Evolutionary conservation across 371 early-diverging fungal species (phyloP).

Genomic region (Zancudomyces culisetae): DNA sequence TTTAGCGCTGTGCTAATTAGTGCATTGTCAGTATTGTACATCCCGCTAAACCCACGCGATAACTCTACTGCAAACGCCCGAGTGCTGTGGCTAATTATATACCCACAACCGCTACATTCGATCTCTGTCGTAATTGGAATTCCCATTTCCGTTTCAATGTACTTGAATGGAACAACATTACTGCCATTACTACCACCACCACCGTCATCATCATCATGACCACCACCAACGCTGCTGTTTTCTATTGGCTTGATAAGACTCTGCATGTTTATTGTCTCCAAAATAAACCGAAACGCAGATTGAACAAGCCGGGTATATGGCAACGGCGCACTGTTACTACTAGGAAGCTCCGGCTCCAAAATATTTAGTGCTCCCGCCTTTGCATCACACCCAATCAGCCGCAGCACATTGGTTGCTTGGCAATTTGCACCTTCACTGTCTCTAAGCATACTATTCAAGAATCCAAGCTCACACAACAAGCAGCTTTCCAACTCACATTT

Average conservation of each 20-base stretch:
- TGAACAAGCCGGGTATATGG: slow-evolving; percentile 59
- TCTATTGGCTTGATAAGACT: slow-evolving; percentile 16
- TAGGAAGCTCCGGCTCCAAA: slow-evolving; percentile 48
- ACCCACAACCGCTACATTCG: slow-evolving; percentile 7
- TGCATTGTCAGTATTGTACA: background rate
- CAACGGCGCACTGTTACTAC: slow-evolving; percentile 30
- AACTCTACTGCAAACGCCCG: background rate
- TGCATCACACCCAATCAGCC: slow-evolving; percentile 58
- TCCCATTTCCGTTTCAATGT: slow-evolving; percentile 11
- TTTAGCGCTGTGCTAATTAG: background rate
- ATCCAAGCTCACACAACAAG: slow-evolving; percentile 76
- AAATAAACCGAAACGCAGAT: slow-evolving; percentile 66
- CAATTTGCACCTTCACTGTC: slow-evolving; percentile 78
- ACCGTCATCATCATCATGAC: background rate
- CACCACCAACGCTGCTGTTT: background rate
- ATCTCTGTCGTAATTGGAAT: slow-evolving; percentile 9
- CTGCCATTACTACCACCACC: no score
- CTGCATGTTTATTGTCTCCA: slow-evolving; percentile 71
- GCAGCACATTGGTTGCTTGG: slow-evolving; percentile 78
- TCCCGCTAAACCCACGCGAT: background rate
- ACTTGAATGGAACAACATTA: background rate
- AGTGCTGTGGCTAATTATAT: background rate
- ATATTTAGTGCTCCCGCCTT: slow-evolving; percentile 63
- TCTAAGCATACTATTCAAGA: slow-evolving; percentile 77
- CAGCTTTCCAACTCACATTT: slow-evolving; percentile 56